phyloP scores from a whole-genome alignment of 345 rosid genomes.

The Rhodomyrtus tomentosa region DNA sequence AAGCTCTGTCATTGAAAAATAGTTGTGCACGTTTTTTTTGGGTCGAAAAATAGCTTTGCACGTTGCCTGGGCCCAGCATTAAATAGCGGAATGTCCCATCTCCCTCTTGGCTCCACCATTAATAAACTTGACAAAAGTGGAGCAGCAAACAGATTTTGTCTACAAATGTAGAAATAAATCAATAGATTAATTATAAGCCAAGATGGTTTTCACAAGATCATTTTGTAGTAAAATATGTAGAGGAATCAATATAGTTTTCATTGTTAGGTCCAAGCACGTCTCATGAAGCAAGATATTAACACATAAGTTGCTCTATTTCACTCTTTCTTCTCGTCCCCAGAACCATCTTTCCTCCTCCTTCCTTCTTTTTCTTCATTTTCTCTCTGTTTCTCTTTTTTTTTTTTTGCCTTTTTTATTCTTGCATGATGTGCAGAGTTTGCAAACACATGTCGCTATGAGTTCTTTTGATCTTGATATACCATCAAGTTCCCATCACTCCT shows the following conservation, averaged over 20 bases:
- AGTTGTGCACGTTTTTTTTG: neutral
- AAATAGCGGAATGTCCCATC: too few species aligned
- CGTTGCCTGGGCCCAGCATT: too few species aligned
- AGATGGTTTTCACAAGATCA: too few species aligned
- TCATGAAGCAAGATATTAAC: neutral
- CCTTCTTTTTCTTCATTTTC: too few species aligned
- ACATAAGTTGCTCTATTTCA: too few species aligned
- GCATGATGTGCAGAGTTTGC: neutral
- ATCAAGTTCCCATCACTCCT: neutral
- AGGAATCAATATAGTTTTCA: neutral
- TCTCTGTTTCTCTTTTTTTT: too few species aligned
- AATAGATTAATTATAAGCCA: too few species aligned
- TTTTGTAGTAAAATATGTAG: neutral
- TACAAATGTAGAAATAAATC: neutral
- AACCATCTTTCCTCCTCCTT: neutral
- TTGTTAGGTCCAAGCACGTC: neutral
- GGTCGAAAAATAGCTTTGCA: too few species aligned
- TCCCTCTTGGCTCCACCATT: fast-evolving
- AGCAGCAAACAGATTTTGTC: too few species aligned
- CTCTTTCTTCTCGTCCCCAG: too few species aligned
- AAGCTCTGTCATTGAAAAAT: fast-evolving
- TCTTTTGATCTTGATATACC: neutral
- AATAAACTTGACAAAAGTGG: too few species aligned
- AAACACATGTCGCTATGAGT: neutral
- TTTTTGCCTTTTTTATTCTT: neutral